phyloP scores from a whole-genome alignment of 2,329 filamentous ascomycete genomes.

The Apiospora rasikravindrae region DNA sequence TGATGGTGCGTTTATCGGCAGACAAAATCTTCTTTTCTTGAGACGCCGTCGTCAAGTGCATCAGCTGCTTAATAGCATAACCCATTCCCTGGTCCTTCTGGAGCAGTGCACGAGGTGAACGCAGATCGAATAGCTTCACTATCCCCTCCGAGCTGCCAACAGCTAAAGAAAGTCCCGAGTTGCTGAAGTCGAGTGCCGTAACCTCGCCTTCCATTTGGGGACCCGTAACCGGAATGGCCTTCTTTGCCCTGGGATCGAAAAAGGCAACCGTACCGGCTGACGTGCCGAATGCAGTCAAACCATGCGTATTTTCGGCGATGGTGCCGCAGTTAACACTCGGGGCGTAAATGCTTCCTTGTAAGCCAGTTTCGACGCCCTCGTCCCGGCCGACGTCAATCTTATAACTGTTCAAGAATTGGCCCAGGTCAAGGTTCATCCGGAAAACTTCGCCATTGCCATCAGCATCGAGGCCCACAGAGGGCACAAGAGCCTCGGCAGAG shows the following conservation, averaged over 20 bases:
- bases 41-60: conserved; percentile 71
- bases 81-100: conserved; percentile 97
- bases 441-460: conserved; percentile 93
- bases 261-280: conserved; percentile 95
- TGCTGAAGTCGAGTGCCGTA: conserved; percentile 85
- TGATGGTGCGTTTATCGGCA: conserved; percentile 94
- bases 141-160: conserved; percentile 88
- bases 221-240: conserved; percentile 73
- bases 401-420: conserved; percentile 93
- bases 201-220: conserved; percentile 70
- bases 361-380: conserved; percentile 71
- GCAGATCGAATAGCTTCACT: conserved; percentile 89
- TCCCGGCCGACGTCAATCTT: conserved; percentile 90
- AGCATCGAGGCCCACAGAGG: conserved; percentile 83
- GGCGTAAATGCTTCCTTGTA: conserved; percentile 86
- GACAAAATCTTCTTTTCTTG: conserved; percentile 88
- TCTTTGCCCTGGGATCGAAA: conserved; percentile 86
- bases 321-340: conserved; percentile 88
- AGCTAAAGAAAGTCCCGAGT: conserved; percentile 82
- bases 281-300: conserved; percentile 90
- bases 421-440: conserved; percentile 86
- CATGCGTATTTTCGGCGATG: conserved; percentile 87
- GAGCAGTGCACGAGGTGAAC: conserved; percentile 82
- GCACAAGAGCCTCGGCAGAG: conserved; percentile 84
- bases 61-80: conserved; percentile 86